These are phyloP conservation scores for Crepidotus variabilis DNA, from an alignment of 768 basidiomycete species.

Conservation along the genomic window DNA sequence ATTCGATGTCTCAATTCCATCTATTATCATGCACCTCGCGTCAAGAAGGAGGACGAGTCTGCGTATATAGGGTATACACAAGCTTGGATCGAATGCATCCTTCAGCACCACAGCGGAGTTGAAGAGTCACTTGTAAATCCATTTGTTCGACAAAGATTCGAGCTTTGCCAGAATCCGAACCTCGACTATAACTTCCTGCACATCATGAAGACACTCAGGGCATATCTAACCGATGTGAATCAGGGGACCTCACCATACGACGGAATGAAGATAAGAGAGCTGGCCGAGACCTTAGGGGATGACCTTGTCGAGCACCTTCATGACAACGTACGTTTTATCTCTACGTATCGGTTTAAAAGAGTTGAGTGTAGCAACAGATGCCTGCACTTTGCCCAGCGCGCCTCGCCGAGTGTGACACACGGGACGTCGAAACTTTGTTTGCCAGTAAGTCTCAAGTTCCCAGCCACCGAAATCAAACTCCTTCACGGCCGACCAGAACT, in stretches of 20 bases:
- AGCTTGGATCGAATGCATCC: constrained; percentile 8
- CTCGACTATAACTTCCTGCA: constrained; percentile 13
- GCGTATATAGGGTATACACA: constrained; percentile 16
- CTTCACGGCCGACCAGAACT: background rate
- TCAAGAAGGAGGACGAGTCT: constrained; percentile 11
- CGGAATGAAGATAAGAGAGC: constrained; percentile 4
- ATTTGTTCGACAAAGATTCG: constrained; percentile 10
- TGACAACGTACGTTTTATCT: constrained; percentile 5
- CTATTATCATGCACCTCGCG: constrained; percentile 10
- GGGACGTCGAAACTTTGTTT: background rate
- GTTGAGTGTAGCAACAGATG: background rate
- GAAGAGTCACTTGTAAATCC: constrained; percentile 15
- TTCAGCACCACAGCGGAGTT: constrained; percentile 16
- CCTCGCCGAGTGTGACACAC: background rate
- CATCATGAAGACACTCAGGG: constrained; percentile 11
- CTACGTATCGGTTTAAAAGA: background rate
- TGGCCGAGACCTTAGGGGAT: constrained; percentile 10
- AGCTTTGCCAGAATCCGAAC: constrained; percentile 10
- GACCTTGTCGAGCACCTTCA: constrained; percentile 9
- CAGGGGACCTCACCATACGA: background rate
- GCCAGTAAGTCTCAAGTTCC: background rate
- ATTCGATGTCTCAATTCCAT: constrained; percentile 20
- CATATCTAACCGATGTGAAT: constrained; percentile 11
- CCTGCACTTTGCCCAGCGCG: background rate
- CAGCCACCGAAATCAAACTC: background rate